These are phyloP conservation scores for Lepidium aucheri DNA, from an alignment of 345 rosid species.

Conservation along the genomic window DNA sequence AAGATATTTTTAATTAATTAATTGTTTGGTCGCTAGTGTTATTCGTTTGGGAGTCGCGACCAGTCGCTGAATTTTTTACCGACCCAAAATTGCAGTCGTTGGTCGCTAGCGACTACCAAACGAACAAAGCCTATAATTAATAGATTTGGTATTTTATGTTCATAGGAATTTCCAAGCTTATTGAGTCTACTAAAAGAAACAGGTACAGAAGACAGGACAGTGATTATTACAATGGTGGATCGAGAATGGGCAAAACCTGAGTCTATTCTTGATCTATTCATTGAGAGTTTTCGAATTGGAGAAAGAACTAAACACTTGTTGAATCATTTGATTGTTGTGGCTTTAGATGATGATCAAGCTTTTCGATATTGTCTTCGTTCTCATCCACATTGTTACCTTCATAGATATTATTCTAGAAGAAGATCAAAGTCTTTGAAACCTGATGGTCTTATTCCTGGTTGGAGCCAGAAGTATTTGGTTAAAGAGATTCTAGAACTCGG, in stretches of 20 bases:
- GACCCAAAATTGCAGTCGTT: too few species aligned
- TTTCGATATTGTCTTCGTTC: constrained; percentile 26
- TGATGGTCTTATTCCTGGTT: not conserved
- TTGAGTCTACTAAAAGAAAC: constrained; percentile 23
- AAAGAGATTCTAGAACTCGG: constrained; percentile 30
- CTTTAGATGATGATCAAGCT: constrained; percentile 37
- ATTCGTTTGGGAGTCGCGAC: too few species aligned
- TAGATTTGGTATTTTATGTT: not conserved
- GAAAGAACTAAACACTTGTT: constrained; percentile 28
- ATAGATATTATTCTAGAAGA: not conserved
- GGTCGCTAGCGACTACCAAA: too few species aligned
- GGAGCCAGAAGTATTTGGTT: constrained; percentile 21
- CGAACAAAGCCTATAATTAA: too few species aligned
- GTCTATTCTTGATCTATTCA: constrained; percentile 44
- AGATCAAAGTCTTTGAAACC: not conserved
- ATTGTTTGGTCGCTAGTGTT: too few species aligned
- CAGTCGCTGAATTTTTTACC: too few species aligned
- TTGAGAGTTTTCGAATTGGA: constrained; percentile 42
- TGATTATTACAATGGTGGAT: constrained; percentile 39
- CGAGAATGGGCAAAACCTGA: constrained; percentile 34
- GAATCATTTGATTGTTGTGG: constrained; percentile 42
- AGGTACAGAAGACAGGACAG: constrained; percentile 27
- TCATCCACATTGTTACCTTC: constrained; percentile 38
- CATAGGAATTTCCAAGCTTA: constrained; percentile 13
- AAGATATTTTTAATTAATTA: too few species aligned